phyloP scores from a whole-genome alignment of 768 basidiomycete genomes.

The Lactarius quietus region DNA sequence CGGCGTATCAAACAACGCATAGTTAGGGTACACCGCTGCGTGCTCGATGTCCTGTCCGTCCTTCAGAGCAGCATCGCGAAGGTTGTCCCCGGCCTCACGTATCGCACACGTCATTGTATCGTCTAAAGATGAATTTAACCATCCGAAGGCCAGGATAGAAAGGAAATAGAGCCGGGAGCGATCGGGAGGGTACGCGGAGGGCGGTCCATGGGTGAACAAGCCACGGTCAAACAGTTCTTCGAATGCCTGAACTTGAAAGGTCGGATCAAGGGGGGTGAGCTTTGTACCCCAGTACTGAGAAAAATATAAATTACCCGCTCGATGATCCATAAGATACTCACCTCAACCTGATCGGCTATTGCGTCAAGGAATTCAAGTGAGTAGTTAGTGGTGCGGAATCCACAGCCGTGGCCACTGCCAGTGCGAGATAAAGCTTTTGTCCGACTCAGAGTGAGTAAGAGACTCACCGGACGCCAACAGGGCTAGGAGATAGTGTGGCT shows the following conservation, averaged over 20 bases:
- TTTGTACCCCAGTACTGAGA: conserved; percentile 43
- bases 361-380: not conserved
- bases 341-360: not conserved
- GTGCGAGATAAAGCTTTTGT: not conserved
- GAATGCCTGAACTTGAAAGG: conserved; percentile 36
- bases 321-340: not conserved
- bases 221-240: conserved; percentile 47
- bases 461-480: not conserved
- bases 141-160: not conserved
- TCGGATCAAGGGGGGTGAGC: conserved; percentile 36
- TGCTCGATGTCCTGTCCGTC: too few species aligned
- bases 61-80: too few species aligned
- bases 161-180: not conserved
- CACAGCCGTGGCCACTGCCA: not conserved
- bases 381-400: not conserved
- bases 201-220: conserved; percentile 34
- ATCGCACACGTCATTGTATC: not conserved
- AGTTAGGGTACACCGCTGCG: too few species aligned
- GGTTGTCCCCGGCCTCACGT: not conserved
- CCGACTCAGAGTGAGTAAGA: not conserved
- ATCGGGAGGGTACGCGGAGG: conserved; percentile 44
- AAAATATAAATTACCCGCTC: not conserved
- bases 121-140: not conserved
- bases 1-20: too few species aligned
- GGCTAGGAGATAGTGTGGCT: not conserved